These are phyloP conservation scores for Ogataea populi-albae DNA, from an alignment of 805 yeast genomes.

Conservation along the genomic window DNA sequence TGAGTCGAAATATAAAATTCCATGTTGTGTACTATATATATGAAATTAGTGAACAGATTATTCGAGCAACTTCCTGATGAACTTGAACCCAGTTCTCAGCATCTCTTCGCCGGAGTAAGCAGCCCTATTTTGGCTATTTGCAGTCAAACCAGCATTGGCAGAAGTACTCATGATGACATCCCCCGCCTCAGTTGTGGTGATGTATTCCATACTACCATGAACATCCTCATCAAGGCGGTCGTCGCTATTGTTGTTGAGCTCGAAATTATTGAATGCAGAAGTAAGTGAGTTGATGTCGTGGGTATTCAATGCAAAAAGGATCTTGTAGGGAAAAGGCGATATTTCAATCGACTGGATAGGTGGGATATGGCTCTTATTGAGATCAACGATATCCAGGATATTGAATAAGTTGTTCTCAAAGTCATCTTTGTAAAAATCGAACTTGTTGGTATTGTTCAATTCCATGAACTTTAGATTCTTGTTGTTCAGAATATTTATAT, in stretches of 20 bases:
- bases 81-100: constrained; percentile 33
- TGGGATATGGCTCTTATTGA: constrained; percentile 66
- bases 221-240: constrained; percentile 4
- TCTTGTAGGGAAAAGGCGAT: constrained; percentile 60
- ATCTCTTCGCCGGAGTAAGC: constrained; percentile 30
- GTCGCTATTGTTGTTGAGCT: constrained; percentile 11
- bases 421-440: constrained; percentile 31
- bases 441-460: constrained; percentile 15
- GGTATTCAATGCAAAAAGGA: constrained; percentile 30
- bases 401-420: constrained; percentile 41
- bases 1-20: no score
- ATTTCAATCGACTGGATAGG: constrained; percentile 65
- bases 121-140: constrained; percentile 7
- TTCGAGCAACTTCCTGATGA: constrained; percentile 38
- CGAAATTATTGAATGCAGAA: constrained; percentile 20
- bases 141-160: constrained; percentile 2
- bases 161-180: constrained; percentile 20
- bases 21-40: no score
- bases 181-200: constrained; percentile 27
- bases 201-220: constrained; percentile 28
- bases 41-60: no score
- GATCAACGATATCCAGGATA: constrained; percentile 53
- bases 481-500: constrained; percentile 40
- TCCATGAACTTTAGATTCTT: constrained; percentile 15
- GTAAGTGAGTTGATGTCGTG: constrained; percentile 28